Evolutionary conservation across 306 rosid species (phyloP).

Genomic region (Carpinus viminea): DNA sequence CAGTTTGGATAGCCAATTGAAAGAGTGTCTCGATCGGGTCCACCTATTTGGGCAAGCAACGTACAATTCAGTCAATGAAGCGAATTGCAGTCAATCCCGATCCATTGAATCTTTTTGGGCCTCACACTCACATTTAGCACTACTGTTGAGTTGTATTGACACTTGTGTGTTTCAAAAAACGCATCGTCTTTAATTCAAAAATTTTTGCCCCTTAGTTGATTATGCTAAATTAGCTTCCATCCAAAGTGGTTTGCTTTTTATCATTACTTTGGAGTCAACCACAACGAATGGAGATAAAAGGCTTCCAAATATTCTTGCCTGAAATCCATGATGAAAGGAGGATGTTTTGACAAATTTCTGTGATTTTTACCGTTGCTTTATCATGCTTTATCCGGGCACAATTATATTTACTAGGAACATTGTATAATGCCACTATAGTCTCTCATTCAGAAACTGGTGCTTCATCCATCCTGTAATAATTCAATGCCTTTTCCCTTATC

Average conservation of each 20-base stretch:
- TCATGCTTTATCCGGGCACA: not conserved
- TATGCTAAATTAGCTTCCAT: not conserved
- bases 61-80: too few species aligned
- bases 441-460: not conserved
- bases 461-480: not conserved
- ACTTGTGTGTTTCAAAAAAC: too few species aligned
- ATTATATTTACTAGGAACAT: not conserved
- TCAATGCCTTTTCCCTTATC: not conserved
- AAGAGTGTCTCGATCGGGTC: too few species aligned
- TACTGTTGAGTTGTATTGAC: too few species aligned
- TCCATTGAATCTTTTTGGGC: too few species aligned
- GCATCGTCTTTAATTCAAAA: too few species aligned
- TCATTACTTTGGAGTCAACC: too few species aligned
- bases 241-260: not conserved
- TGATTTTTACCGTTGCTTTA: not conserved
- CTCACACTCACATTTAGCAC: too few species aligned
- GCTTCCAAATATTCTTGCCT: not conserved
- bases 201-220: not conserved
- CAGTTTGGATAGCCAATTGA: too few species aligned
- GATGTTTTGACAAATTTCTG: not conserved
- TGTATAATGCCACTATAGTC: not conserved
- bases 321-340: not conserved
- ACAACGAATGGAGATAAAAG: not conserved
- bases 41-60: too few species aligned
- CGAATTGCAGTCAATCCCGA: too few species aligned